These are phyloP conservation scores for Paramarasmius palmivorus DNA, from an alignment of 1,284 basidiomycete species.

Conservation along the genomic window DNA sequence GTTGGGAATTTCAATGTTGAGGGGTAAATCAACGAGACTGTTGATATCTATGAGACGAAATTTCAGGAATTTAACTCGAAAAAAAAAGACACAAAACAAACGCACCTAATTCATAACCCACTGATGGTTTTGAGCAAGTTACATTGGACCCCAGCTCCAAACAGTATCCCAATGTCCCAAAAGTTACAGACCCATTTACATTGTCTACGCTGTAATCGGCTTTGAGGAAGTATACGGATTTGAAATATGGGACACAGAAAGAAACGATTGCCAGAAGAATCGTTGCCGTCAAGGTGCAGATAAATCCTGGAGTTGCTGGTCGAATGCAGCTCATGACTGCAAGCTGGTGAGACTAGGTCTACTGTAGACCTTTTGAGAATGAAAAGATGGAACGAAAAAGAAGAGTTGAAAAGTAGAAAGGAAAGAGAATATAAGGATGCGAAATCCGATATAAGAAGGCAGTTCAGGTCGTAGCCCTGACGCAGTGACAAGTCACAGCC, in stretches of 20 bases:
- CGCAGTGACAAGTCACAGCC: too few relatives aligned
- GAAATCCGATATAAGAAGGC: too few relatives aligned
- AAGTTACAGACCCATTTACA: conserved; percentile 64
- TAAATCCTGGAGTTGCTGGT: conserved; percentile 83
- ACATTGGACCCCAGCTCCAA: conserved; percentile 50
- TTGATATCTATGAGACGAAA: conserved; percentile 66
- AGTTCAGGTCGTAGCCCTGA: too few relatives aligned
- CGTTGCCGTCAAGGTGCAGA: conserved; percentile 76
- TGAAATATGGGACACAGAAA: conserved; percentile 85
- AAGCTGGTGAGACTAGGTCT: conserved; percentile 1
- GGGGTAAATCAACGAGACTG: conserved; percentile 66
- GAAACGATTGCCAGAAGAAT: conserved; percentile 78
- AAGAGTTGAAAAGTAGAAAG: too few relatives aligned
- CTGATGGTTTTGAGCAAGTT: conserved; percentile 74
- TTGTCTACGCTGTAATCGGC: conserved; percentile 57
- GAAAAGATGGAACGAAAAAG: too few relatives aligned
- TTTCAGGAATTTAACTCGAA: conserved; percentile 2
- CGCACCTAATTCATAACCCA: conserved; percentile 85
- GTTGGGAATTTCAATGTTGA: conserved; percentile 68
- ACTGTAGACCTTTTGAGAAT: too few relatives aligned
- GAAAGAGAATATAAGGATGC: too few relatives aligned
- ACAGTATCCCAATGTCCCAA: conserved; percentile 89
- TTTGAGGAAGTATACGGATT: conserved; percentile 82
- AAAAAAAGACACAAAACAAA: conserved; percentile 10
- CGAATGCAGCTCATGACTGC: conserved; percentile 57